A percentile compares a stretch with the other conserved stretches of the same genome.
These are phyloP conservation scores for Xylariaceae sp. DNA, from an alignment of 2,329 filamentous ascomycete genomes.

Conservation along the genomic window DNA sequence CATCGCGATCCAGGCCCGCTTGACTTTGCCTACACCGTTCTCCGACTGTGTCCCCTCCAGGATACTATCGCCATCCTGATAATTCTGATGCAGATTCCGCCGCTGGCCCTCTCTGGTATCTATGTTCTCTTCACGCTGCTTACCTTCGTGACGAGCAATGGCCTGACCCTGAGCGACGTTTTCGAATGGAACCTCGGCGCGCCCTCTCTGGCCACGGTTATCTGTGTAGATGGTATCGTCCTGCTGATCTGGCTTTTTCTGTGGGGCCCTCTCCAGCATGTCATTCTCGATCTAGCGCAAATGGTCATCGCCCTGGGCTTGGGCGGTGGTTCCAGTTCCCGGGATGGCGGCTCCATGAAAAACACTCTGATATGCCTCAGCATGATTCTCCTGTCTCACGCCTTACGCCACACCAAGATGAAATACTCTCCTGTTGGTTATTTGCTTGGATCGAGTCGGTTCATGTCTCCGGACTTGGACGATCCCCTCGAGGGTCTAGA, in stretches of 20 bases:
- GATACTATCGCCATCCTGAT: slow-evolving; percentile 97
- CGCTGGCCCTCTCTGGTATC: slow-evolving; percentile 79
- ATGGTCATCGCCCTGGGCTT: slow-evolving; percentile 88
- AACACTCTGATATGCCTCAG: slow-evolving; percentile 66
- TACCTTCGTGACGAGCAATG: slow-evolving; percentile 81
- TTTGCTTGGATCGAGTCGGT: slow-evolving; percentile 44
- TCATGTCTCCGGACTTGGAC: slow-evolving; percentile 41
- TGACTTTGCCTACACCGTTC: slow-evolving; percentile 76
- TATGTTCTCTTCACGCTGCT: slow-evolving; percentile 89
- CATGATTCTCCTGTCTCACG: slow-evolving; percentile 57
- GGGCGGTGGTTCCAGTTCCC: slow-evolving; percentile 70
- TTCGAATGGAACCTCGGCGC: slow-evolving; percentile 83
- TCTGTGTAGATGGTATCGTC: slow-evolving; percentile 78
- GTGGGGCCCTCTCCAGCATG: slow-evolving; percentile 80
- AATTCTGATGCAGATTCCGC: slow-evolving; percentile 86
- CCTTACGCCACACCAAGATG: slow-evolving; percentile 44
- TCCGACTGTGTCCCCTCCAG: slow-evolving; percentile 82
- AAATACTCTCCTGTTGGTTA: slow-evolving; percentile 45
- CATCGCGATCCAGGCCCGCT: slow-evolving; percentile 69
- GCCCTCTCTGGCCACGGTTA: slow-evolving; percentile 76
- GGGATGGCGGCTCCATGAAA: slow-evolving; percentile 59
- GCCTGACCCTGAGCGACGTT: slow-evolving; percentile 81
- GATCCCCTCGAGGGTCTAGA: slow-evolving; percentile 43
- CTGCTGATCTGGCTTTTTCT: slow-evolving; percentile 82
- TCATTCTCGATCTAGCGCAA: slow-evolving; percentile 84